phyloP scores from a whole-genome alignment of 805 yeast genomes.

The Myxozyma melibiosi region DNA sequence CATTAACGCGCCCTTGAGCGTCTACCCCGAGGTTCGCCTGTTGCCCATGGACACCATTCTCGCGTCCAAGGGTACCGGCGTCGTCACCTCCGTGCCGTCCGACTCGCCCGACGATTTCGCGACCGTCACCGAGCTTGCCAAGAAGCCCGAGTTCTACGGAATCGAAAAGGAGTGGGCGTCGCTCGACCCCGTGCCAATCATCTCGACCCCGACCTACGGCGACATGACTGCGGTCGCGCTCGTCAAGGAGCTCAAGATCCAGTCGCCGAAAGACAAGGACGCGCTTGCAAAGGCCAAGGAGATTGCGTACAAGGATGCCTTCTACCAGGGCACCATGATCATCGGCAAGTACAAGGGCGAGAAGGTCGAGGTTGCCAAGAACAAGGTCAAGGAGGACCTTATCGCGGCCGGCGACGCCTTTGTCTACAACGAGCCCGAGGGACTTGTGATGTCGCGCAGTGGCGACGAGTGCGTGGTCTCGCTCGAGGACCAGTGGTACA shows the following conservation, averaged over 20 bases:
- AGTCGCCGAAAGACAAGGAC: slow-evolving; percentile 88
- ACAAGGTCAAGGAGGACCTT: slow-evolving; percentile 80
- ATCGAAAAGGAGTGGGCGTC: slow-evolving; percentile 86
- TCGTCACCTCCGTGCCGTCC: slow-evolving; percentile 98
- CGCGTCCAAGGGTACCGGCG: slow-evolving; percentile 97
- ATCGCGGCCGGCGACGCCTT: slow-evolving; percentile 78
- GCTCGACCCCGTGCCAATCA: slow-evolving; percentile 69
- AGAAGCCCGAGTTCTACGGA: slow-evolving; percentile 88
- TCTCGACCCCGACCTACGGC: slow-evolving; percentile 84
- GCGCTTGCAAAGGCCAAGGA: slow-evolving; percentile 92
- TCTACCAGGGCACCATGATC: slow-evolving; percentile 81
- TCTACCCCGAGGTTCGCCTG: slow-evolving; percentile 68
- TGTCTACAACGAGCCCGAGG: slow-evolving; percentile 93
- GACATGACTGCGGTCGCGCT: slow-evolving; percentile 81
- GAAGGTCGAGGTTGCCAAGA: slow-evolving; percentile 88
- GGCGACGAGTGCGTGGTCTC: slow-evolving; percentile 97
- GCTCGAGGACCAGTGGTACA: slow-evolving; percentile 97
- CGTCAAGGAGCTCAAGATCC: slow-evolving; percentile 84
- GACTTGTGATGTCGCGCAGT: slow-evolving; percentile 84
- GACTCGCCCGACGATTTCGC: slow-evolving; percentile 97
- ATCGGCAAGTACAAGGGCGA: slow-evolving; percentile 84
- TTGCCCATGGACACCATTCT: slow-evolving; percentile 97
- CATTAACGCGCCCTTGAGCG: slow-evolving; percentile 82
- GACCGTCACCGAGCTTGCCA: slow-evolving; percentile 77
- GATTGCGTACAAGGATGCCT: slow-evolving; percentile 94